Base-by-base conservation (phyloP, 2,329 filamentous ascomycete species). In the Aspergillus texensis region DNA sequence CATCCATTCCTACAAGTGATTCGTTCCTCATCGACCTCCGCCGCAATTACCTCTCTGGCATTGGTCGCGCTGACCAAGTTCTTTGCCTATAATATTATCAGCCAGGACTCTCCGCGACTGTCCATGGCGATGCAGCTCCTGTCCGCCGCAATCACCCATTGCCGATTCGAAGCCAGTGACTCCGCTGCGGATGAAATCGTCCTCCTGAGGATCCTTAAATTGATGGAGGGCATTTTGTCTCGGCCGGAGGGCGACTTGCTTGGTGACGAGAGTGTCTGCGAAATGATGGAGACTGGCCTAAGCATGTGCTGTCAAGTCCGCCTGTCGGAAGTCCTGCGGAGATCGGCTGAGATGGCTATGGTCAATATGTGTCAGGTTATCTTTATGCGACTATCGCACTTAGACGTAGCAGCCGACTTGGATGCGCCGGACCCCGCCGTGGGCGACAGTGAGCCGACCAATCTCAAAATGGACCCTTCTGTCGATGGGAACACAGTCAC, bases 311-410 rank as follows among this genome's bases (percentile, higher is more conserved):
- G 94, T 67, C 94, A 98, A 74, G 88, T 92, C 61, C 88, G 94
- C 61, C 89, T 98, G 65, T 97, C 94, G 11, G 94, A 97, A 71
- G 89, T 98, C 4, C 82, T 99, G 60, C 88, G 94, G 67, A 87
- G 94, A 67, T 96, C 94, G 24, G 95, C 95, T 2, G 95, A 99
- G 79, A 95, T 96, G 74, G 91, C 93, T 60, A 97, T 99, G 94
- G 92, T 98, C 53, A 92, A 93, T 69, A 99, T 99, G 95, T 98
- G 95, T 75, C 95, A 99, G 79, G 93, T 97, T 68, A 97, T 99
- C 72, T 99, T 99, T 75, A 91, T 94, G 77, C 89, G 96, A 64
- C 81, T 99, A 58, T 97, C 96, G 77, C 89, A 94, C 67, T 82
- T 98, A 9, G 92, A 96, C 71, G 85, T 91, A 54, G 90, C 94